Evolutionary conservation across 345 rosid genomes (phyloP).

Genomic region (Theobroma cacao): DNA sequence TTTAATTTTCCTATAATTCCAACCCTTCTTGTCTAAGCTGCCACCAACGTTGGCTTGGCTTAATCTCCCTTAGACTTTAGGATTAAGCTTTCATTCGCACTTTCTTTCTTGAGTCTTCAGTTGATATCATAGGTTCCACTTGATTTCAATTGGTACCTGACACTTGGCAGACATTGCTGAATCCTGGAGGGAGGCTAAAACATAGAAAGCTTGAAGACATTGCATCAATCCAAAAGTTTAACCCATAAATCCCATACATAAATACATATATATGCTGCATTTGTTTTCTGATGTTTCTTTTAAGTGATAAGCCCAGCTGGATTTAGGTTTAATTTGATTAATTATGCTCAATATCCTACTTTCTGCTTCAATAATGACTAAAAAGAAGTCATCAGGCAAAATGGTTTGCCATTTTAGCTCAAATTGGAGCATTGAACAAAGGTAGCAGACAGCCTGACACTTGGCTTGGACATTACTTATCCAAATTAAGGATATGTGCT

Average conservation of each 20-base stretch:
- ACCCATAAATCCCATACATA: neutral
- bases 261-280: neutral
- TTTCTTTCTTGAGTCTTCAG: no score
- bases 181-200: neutral
- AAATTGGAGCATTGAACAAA: no score
- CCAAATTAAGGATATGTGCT: no score
- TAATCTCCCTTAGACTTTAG: neutral
- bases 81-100: no score
- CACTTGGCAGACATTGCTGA: neutral
- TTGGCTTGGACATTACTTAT: no score
- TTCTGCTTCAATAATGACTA: no score
- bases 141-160: neutral
- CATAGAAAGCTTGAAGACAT: neutral
- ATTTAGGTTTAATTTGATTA: no score
- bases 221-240: neutral
- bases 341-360: no score
- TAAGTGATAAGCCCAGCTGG: neutral
- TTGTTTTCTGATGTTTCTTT: neutral
- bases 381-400: no score
- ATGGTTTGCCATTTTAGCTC: no score
- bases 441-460: no score
- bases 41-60: neutral
- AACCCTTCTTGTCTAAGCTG: neutral
- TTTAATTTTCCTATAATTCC: neutral
- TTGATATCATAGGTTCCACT: neutral